A percentile compares a stretch with the other conserved stretches of the same genome.
These are phyloP conservation scores for Pleochaeta shiraiana DNA, from an alignment of 2,329 filamentous ascomycete species.

Conservation along the genomic window DNA sequence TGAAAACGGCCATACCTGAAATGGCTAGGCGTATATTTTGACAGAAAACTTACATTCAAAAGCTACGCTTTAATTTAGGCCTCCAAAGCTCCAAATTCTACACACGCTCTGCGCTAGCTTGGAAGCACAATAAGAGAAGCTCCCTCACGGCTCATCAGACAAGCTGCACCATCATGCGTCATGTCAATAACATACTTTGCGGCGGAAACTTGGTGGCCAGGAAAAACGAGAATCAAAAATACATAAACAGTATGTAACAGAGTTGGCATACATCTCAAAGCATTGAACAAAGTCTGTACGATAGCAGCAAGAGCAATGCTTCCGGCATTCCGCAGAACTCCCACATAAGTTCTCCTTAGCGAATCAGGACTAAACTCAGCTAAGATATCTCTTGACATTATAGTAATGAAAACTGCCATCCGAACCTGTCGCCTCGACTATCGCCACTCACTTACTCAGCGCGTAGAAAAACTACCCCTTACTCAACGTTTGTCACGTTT, in stretches of 20 bases:
- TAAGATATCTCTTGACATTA: neutral
- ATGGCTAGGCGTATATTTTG: neutral
- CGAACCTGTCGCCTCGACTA: neutral
- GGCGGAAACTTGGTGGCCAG: neutral
- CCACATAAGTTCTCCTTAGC: neutral
- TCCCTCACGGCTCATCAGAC: neutral
- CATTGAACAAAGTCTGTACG: neutral
- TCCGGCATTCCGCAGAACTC: neutral
- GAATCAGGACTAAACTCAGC: neutral
- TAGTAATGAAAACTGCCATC: neutral
- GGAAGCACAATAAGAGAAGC: neutral
- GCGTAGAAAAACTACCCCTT: too few relatives aligned
- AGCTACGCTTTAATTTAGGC: neutral
- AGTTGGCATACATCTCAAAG: neutral
- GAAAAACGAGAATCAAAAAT: neutral
- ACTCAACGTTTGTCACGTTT: too few relatives aligned
- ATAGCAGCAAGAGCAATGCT: neutral
- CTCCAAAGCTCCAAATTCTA: neutral
- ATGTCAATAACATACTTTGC: neutral
- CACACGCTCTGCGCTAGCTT: neutral
- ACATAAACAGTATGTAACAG: neutral
- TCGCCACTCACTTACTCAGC: too few relatives aligned
- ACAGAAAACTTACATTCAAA: too few relatives aligned
- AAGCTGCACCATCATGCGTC: neutral
- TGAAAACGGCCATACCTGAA: neutral